phyloP scores from a whole-genome alignment of 2,329 filamentous ascomycete species.

The Phaeosphaeriaceae sp. region DNA sequence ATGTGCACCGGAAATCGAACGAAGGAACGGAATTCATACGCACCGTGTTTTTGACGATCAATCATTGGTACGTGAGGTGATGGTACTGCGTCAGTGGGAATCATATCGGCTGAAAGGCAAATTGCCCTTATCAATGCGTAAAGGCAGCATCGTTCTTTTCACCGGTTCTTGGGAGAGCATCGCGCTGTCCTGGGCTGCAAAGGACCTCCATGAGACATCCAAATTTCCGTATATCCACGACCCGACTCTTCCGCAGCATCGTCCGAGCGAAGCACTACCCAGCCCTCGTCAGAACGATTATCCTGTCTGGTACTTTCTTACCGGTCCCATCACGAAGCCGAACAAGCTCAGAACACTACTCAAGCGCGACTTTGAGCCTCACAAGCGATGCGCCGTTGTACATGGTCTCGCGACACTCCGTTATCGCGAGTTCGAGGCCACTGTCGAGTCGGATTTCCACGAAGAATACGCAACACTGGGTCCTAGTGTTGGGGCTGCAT shows the following conservation, averaged over 20 bases:
- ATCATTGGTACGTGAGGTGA: background rate
- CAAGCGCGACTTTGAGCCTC: conserved; percentile 4
- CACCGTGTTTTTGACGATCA: background rate
- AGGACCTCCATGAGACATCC: conserved; percentile 4
- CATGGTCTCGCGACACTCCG: background rate
- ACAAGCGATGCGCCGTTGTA: background rate
- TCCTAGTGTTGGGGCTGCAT: conserved; percentile 4
- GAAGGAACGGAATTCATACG: background rate
- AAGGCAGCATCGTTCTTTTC: background rate
- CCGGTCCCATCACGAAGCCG: conserved; percentile 1
- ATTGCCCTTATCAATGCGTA: background rate
- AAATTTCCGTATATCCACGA: conserved; percentile 5
- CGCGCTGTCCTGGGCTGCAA: conserved; percentile 5
- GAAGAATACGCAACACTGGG: background rate
- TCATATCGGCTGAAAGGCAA: background rate
- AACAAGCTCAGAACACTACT: conserved; percentile 6
- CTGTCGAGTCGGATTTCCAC: background rate
- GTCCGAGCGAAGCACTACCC: conserved; percentile 3
- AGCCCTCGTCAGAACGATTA: conserved; percentile 7
- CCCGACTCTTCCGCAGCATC: conserved; percentile 8
- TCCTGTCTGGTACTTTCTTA: conserved; percentile 16
- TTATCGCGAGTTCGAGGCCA: background rate
- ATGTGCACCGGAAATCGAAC: background rate
- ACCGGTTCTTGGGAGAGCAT: background rate
- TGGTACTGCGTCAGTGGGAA: conserved; percentile 10